phyloP scores from a whole-genome alignment of 2,329 filamentous ascomycete genomes.

The Pezizomycotina sp. region DNA sequence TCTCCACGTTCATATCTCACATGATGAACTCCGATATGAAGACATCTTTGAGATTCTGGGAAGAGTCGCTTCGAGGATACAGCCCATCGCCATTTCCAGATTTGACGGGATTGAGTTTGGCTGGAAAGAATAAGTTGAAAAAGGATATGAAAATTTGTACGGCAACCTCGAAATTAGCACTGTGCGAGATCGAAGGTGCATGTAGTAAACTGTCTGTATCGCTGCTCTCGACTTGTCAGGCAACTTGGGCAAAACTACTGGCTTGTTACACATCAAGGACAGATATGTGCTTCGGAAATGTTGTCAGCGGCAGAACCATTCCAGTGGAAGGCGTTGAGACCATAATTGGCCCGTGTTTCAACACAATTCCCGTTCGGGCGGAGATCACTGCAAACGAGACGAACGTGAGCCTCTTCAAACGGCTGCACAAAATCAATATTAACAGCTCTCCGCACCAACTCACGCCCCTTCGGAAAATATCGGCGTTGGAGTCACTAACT shows the following conservation, averaged over 20 bases:
- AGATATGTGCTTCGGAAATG: conserved; percentile 75
- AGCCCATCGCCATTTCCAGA: conserved; percentile 28
- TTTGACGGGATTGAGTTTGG: conserved; percentile 24
- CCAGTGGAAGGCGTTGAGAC: conserved; percentile 48
- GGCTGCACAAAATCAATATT: conserved; percentile 45
- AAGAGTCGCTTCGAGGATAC: conserved; percentile 38
- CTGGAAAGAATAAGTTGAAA: conserved; percentile 6
- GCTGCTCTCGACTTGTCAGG: conserved; percentile 51
- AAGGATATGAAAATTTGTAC: conserved; percentile 12
- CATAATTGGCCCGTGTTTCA: conserved; percentile 82
- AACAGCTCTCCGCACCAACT: conserved; percentile 53
- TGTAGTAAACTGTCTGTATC: conserved; percentile 42
- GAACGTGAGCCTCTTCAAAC: conserved; percentile 42
- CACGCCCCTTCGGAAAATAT: conserved; percentile 54
- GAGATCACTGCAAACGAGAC: conserved; percentile 35
- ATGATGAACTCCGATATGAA: conserved; percentile 37
- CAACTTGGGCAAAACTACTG: conserved; percentile 53
- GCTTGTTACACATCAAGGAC: conserved; percentile 37
- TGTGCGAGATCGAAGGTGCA: conserved; percentile 35
- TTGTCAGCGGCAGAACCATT: conserved; percentile 60
- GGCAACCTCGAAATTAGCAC: conserved; percentile 26
- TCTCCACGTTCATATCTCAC: conserved; percentile 46
- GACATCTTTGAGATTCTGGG: conserved; percentile 51
- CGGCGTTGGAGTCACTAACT: conserved; percentile 40
- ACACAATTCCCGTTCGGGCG: conserved; percentile 59